Evolutionary conservation across 2,329 filamentous ascomycete genomes (phyloP).

Genomic region (Arthrobotrys conoides): DNA sequence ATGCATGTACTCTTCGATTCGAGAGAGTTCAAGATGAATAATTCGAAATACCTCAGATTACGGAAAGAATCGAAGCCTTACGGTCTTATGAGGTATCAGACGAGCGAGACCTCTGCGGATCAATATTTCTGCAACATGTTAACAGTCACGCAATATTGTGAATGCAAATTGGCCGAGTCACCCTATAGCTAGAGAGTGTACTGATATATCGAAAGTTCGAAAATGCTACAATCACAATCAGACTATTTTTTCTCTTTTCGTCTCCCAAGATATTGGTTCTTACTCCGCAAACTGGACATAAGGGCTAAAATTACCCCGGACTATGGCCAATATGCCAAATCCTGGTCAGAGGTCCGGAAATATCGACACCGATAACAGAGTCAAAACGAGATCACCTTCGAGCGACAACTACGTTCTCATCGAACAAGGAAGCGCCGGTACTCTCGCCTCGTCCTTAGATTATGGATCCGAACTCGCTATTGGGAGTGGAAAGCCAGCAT

Average conservation of each 20-base stretch:
- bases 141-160: neutral
- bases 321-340: neutral
- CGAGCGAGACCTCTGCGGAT: neutral
- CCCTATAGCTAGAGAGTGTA: no score
- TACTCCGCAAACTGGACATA: neutral
- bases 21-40: slow-evolving; percentile 15
- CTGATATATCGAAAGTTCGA: no score
- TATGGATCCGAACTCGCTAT: neutral
- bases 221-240: no score
- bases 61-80: neutral
- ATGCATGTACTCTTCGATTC: neutral
- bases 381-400: neutral
- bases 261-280: neutral
- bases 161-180: no score
- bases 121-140: neutral
- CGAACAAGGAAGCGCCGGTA: neutral
- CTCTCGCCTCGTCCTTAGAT: neutral
- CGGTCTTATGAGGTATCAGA: slow-evolving; percentile 7
- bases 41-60: slow-evolving; percentile 12
- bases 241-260: neutral
- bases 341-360: neutral
- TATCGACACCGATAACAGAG: neutral
- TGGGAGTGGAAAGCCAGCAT: neutral
- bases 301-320: neutral
- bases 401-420: neutral